Evolutionary conservation across 208 protist species (phyloP), one percentile per base, ranked within the genome.

Genomic region (Naegleria fowleri): DNA sequence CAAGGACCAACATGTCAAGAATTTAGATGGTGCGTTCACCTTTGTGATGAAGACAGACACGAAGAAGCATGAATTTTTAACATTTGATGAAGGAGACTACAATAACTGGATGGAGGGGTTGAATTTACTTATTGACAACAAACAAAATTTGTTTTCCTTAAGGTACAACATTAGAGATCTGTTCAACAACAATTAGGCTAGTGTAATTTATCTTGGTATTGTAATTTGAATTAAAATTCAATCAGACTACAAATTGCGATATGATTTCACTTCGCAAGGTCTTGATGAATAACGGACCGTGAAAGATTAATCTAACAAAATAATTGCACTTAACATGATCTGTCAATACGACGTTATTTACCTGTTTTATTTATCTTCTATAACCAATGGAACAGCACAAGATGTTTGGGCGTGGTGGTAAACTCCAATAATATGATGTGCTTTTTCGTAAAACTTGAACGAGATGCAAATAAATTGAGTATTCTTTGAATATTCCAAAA

Each of bases 141-240:
- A 76, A 86, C 16, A 76, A 25, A n/a, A 90, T 36, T n/a, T 90
- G 16, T 90, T 90, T 58, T 90, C 75, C 0, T 86, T 90, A 29
- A 90, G 38, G 51, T 90, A 90, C 52, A 90, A 90, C 38, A 55
- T 90, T 5, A 90, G n/a, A 29, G 75, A 86, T 58, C 11, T 76
- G 36, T 48, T 48, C 43, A 48, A 48, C 43, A 48, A 48, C 43
- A 48, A 48, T 48, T 48, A 48, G n/a, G n/a, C n/a, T n/a, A n/a
- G n/a, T n/a, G n/a, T n/a, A n/a, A n/a, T n/a, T n/a, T n/a, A n/a
- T n/a, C n/a, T n/a, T n/a, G n/a, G n/a, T n/a, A n/a, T n/a, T n/a
- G n/a, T n/a, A n/a, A n/a, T n/a, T n/a, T n/a, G n/a, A n/a, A n/a
- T n/a, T n/a, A n/a, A n/a, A n/a, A n/a, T n/a, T n/a, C n/a, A n/a